Percentiles rank a stretch among this genome's conserved stretches.
Conservation (phyloP, 1,284 basidiomycete genomes). For the Microbotryomycetes sp. region DNA sequence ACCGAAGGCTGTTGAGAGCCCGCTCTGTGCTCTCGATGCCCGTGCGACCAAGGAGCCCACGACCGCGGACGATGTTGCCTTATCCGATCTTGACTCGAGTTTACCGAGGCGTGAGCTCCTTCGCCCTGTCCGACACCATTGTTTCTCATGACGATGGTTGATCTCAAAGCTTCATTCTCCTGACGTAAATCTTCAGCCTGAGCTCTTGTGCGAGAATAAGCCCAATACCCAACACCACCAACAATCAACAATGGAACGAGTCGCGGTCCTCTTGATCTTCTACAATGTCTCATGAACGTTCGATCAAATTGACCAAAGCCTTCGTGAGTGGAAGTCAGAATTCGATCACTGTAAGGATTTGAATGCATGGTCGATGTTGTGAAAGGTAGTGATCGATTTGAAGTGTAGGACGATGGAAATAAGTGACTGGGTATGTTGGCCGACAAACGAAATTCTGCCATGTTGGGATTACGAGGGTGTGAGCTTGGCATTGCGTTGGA, state of each 20-base stretch:
- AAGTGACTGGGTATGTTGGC: background rate
- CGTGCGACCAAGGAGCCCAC: background rate
- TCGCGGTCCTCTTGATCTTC: background rate
- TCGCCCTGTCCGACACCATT: background rate
- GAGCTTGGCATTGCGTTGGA: background rate
- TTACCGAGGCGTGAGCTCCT: background rate
- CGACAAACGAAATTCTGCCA: background rate
- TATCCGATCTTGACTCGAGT: background rate
- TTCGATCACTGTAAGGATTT: background rate
- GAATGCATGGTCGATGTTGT: no score
- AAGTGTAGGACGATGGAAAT: background rate
- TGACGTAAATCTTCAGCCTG: background rate
- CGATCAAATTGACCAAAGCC: background rate
- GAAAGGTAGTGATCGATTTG: no score
- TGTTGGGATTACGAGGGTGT: background rate
- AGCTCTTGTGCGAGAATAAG: background rate
- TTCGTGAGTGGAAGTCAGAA: background rate
- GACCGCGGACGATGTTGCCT: background rate
- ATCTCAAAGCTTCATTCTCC: background rate
- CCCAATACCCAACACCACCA: background rate
- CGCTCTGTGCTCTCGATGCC: no score
- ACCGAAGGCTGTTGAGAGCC: no score
- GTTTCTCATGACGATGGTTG: background rate
- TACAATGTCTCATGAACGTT: background rate
- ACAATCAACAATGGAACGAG: background rate